Conservation (phyloP, 352 stramenopile species). For the Phytopythium oedochilum region DNA sequence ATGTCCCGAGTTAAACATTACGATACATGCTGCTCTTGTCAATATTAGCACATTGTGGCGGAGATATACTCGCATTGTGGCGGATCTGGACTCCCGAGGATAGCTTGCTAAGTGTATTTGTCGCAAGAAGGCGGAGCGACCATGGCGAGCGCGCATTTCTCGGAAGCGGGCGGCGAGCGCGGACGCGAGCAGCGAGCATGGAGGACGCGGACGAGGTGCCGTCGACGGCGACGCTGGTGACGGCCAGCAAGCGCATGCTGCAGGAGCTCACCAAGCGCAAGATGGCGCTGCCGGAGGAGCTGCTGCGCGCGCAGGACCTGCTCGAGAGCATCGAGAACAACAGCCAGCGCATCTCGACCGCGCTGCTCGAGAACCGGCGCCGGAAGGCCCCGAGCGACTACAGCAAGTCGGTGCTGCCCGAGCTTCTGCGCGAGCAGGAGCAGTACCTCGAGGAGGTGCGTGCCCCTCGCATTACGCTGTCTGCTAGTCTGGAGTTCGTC, state of each 20-base stretch:
- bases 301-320: conserved; percentile 54
- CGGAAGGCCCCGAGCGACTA: conserved; percentile 11
- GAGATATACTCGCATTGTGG: too few relatives aligned
- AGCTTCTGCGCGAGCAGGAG: conserved; percentile 60
- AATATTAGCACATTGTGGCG: too few relatives aligned
- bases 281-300: conserved; percentile 30
- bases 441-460: conserved; percentile 32
- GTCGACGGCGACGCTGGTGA: conserved; percentile 14
- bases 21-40: too few relatives aligned
- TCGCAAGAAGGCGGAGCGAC: background rate
- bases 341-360: conserved; percentile 56
- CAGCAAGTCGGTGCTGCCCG: conserved; percentile 16
- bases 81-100: too few relatives aligned
- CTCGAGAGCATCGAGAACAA: conserved; percentile 69
- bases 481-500: too few relatives aligned
- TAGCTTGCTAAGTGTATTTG: conserved; percentile 1
- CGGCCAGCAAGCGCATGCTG: conserved; percentile 27
- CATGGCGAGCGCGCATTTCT: conserved; percentile 2
- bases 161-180: conserved; percentile 1
- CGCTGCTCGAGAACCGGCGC: conserved; percentile 36
- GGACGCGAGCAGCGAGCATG: background rate
- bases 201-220: conserved; percentile 4
- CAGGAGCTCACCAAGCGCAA: conserved; percentile 21
- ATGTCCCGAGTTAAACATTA: background rate
- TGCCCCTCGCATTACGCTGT: background rate